Percentiles rank a stretch among this genome's conserved stretches.
Evolutionary conservation across 1,139 yeast species (phyloP).

Genomic region (Tardiomyces blankii): DNA sequence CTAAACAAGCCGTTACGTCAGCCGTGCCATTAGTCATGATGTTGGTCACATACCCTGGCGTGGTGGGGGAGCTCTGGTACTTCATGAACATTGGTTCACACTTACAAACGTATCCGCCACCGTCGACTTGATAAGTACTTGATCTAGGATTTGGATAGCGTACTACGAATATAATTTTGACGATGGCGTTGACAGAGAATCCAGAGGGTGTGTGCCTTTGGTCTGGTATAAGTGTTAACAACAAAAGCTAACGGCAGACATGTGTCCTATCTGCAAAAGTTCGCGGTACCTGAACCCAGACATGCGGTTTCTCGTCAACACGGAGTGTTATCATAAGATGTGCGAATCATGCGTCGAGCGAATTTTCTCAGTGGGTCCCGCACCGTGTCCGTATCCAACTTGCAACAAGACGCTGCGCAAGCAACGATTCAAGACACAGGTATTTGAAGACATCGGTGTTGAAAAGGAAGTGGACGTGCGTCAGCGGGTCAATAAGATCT

Average conservation of each 20-base stretch:
- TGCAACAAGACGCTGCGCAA: constrained; percentile 82
- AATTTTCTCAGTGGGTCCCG: constrained; percentile 88
- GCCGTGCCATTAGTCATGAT: no score
- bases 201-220: no score
- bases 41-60: no score
- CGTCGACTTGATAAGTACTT: no score
- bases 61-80: no score
- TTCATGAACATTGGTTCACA: no score
- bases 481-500: constrained; percentile 61
- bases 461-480: constrained; percentile 91
- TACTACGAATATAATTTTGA: no score
- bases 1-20: no score
- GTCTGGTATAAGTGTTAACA: not conserved
- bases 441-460: constrained; percentile 79
- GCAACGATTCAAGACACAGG: constrained; percentile 82
- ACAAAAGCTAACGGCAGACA: constrained; percentile 33
- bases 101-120: no score
- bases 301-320: constrained; percentile 83
- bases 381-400: constrained; percentile 89
- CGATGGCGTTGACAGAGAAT: not conserved
- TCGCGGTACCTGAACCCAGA: constrained; percentile 91
- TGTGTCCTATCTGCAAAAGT: constrained; percentile 97
- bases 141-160: no score
- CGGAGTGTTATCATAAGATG: constrained; percentile 96
- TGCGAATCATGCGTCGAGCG: constrained; percentile 96